phyloP scores from a whole-genome alignment of 192 early-diverging fungal genomes.

The Fimicolochytrium jonesii region DNA sequence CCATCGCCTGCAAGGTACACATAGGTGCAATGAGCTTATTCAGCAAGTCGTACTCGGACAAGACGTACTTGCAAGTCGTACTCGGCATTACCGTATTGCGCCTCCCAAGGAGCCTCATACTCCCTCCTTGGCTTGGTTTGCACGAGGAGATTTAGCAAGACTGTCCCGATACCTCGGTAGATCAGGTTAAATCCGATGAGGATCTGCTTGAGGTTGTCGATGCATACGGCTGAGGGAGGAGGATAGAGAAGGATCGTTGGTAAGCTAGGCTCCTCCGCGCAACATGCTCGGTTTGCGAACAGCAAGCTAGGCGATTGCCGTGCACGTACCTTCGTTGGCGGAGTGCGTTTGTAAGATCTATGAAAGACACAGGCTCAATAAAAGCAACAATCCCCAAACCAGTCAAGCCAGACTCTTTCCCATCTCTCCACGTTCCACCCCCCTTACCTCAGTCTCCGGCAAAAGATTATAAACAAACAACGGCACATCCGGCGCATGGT shows the following conservation, averaged over 20 bases:
- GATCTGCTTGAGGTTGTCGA: slow-evolving; percentile 42
- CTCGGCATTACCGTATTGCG: slow-evolving; percentile 68
- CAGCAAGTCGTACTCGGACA: too few species aligned
- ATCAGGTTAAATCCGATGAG: slow-evolving; percentile 7
- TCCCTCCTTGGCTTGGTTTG: slow-evolving; percentile 41
- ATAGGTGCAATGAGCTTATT: background rate
- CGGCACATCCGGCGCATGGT: slow-evolving; percentile 51
- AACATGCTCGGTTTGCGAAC: too few species aligned
- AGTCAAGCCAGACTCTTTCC: background rate
- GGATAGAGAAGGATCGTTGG: too few species aligned
- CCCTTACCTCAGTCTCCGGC: slow-evolving; percentile 55
- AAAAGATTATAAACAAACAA: slow-evolving; percentile 60
- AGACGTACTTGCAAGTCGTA: too few species aligned
- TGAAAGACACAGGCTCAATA: too few species aligned
- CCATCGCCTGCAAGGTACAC: slow-evolving; percentile 46
- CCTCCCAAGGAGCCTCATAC: slow-evolving; percentile 62
- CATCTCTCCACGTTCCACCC: slow-evolving; percentile 11
- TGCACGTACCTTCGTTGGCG: too few species aligned
- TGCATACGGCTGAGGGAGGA: slow-evolving; percentile 28
- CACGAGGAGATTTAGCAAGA: slow-evolving; percentile 63
- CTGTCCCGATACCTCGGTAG: slow-evolving; percentile 48
- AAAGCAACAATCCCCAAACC: too few species aligned
- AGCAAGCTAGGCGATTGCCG: too few species aligned
- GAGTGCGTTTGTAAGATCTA: too few species aligned
- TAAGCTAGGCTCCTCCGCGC: too few species aligned